Evolutionary conservation across 1,139 yeast species (phyloP).

Genomic region (Geotrichum europaeum): DNA sequence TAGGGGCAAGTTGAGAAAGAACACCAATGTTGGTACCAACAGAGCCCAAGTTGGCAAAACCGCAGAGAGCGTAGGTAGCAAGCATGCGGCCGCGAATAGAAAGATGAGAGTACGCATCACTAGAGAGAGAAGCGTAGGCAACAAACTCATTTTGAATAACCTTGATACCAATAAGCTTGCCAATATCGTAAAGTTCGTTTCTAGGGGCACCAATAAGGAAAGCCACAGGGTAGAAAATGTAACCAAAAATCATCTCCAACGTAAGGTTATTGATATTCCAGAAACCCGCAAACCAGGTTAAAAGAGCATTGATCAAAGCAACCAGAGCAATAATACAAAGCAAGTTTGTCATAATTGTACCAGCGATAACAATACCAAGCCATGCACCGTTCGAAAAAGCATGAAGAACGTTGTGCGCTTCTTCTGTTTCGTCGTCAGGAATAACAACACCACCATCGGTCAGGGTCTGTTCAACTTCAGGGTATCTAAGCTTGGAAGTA

Average conservation of each 20-base stretch:
- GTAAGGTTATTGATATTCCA: conserved; percentile 46
- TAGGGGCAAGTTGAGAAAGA: conserved; percentile 52
- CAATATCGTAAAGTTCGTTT: conserved; percentile 47
- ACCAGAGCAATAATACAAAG: conserved; percentile 60
- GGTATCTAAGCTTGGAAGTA: conserved; percentile 55
- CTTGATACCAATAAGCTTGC: conserved; percentile 52
- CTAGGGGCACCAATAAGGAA: conserved; percentile 60
- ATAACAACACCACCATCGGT: conserved; percentile 47
- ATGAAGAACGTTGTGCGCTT: conserved; percentile 54
- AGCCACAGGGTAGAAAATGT: conserved; percentile 55
- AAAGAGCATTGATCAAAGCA: conserved; percentile 51
- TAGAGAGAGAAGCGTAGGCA: conserved; percentile 44
- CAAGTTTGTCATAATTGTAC: conserved; percentile 55
- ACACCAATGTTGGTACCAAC: conserved; percentile 63
- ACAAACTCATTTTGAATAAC: conserved; percentile 61
- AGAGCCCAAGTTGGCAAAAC: conserved; percentile 60
- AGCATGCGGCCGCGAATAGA: conserved; percentile 51
- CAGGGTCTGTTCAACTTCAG: conserved; percentile 54
- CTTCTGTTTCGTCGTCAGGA: conserved; percentile 41
- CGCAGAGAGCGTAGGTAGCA: conserved; percentile 62
- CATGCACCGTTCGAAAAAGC: conserved; percentile 61
- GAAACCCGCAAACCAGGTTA: conserved; percentile 60
- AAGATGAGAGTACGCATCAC: conserved; percentile 45
- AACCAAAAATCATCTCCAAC: conserved; percentile 53
- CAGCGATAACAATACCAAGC: conserved; percentile 55